These are phyloP conservation scores for Pycnococcus provasolii DNA, from an alignment of 139 green algal species.

Conservation along the genomic window DNA sequence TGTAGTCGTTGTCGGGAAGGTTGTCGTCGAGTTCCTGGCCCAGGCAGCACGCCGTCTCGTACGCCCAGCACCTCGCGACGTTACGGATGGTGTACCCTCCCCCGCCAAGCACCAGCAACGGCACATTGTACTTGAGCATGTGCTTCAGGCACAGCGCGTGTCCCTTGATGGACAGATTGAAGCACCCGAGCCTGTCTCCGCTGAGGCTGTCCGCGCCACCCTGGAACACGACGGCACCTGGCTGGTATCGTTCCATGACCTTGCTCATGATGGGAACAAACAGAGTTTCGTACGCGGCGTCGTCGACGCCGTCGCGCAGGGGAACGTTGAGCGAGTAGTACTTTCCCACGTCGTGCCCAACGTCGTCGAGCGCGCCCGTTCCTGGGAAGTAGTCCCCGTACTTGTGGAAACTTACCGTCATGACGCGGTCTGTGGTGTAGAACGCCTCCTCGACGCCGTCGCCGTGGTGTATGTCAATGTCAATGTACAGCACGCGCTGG, in stretches of 20 bases:
- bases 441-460: conserved; percentile 98
- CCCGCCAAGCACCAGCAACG: conserved; percentile 71
- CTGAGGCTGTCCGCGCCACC: conserved; percentile 80
- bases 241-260: conserved; percentile 65
- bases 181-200: conserved; percentile 78
- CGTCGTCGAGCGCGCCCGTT: conserved; percentile 38
- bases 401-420: conserved; percentile 93
- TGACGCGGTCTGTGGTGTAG: conserved; percentile 61
- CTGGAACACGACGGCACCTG: conserved; percentile 67
- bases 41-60: conserved; percentile 51
- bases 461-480: conserved; percentile 90
- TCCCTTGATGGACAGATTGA: conserved; percentile 80
- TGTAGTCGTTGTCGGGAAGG: conserved; percentile 51
- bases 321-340: conserved; percentile 76
- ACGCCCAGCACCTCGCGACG: conserved; percentile 72
- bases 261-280: conserved; percentile 72
- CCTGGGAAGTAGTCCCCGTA: conserved; percentile 74
- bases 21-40: conserved; percentile 41
- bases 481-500: conserved; percentile 51
- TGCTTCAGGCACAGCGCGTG: conserved; percentile 75
- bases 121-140: conserved; percentile 78
- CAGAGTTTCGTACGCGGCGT: conserved; percentile 52
- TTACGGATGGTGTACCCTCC: conserved; percentile 95
- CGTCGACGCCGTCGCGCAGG: conserved; percentile 59
- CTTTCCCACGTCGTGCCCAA: conserved; percentile 34